Conservation (phyloP, 257 asterid species). For the Solanum chiquidenum region DNA sequence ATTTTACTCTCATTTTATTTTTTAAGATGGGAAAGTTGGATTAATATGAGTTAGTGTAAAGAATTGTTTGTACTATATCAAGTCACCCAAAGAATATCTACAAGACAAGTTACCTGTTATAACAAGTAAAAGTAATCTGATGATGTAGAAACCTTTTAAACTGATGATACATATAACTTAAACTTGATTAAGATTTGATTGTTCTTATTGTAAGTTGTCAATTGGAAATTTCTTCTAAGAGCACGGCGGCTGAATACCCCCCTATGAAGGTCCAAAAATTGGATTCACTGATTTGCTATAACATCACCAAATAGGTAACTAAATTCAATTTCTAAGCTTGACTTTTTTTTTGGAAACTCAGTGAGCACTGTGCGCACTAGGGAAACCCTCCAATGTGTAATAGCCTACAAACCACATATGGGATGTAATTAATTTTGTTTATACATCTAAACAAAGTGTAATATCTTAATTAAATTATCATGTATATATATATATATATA, state of each 20-base stretch:
- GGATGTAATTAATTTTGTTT: neutral
- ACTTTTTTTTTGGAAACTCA: no score
- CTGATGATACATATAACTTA: neutral
- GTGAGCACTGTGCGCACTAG: no score
- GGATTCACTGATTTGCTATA: neutral
- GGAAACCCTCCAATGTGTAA: no score
- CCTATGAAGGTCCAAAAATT: neutral
- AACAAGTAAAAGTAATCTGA: neutral
- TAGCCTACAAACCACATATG: no score
- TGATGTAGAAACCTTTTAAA: neutral
- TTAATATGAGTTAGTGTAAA: neutral
- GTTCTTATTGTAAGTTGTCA: neutral
- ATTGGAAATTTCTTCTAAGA: neutral
- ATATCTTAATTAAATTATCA: no score
- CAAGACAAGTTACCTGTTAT: neutral
- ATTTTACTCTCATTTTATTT: neutral
- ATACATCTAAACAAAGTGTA: neutral
- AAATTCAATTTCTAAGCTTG: neutral
- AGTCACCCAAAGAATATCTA: neutral
- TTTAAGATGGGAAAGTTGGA: neutral
- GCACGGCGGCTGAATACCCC: neutral
- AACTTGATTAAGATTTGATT: neutral
- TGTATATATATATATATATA: no score
- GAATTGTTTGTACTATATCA: neutral
- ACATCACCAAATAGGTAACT: constrained; percentile 1